Evolutionary conservation across 2,329 filamentous ascomycete species (phyloP).

Genomic region (Colletotrichum acutatum): DNA sequence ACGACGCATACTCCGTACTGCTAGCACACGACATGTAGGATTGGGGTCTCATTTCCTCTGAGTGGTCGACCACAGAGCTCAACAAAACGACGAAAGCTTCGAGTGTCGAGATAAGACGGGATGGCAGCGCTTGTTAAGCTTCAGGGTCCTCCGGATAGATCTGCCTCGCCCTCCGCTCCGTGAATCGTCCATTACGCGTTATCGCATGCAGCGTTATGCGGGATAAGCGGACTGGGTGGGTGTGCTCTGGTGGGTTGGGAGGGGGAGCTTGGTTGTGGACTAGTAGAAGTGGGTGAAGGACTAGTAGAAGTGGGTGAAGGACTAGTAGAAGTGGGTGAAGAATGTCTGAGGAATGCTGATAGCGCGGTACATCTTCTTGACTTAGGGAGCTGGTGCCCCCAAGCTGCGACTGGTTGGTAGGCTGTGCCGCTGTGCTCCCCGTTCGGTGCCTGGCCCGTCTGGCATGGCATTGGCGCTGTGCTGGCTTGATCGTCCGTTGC

Average conservation of each 20-base stretch:
- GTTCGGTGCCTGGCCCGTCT: not conserved
- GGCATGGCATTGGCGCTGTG: not conserved
- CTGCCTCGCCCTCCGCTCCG: constrained; percentile 28
- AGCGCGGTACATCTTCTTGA: constrained; percentile 22
- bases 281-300: constrained; percentile 23
- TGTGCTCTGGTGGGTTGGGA: constrained; percentile 23
- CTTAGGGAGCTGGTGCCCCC: not conserved
- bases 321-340: constrained; percentile 22
- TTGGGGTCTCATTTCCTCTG: not conserved
- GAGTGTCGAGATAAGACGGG: constrained; percentile 35
- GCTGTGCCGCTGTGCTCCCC: constrained; percentile 17
- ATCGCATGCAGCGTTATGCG: constrained; percentile 35
- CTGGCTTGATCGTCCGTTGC: not conserved
- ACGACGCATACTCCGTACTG: not conserved
- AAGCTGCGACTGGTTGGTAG: constrained; percentile 7
- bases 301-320: constrained; percentile 13
- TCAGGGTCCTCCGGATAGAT: constrained; percentile 35
- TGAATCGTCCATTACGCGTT: constrained; percentile 30
- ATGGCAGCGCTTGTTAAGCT: constrained; percentile 34
- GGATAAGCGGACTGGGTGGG: constrained; percentile 32
- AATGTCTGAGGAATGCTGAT: constrained; percentile 23
- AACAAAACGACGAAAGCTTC: constrained; percentile 28
- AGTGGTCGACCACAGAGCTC: constrained; percentile 1
- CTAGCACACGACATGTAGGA: constrained; percentile 3
- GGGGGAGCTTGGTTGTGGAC: constrained; percentile 17